A percentile compares a stretch with the other conserved stretches of the same genome.
phyloP scores from a whole-genome alignment of 1,139 yeast species.

The Sugiyamaella japonica region DNA sequence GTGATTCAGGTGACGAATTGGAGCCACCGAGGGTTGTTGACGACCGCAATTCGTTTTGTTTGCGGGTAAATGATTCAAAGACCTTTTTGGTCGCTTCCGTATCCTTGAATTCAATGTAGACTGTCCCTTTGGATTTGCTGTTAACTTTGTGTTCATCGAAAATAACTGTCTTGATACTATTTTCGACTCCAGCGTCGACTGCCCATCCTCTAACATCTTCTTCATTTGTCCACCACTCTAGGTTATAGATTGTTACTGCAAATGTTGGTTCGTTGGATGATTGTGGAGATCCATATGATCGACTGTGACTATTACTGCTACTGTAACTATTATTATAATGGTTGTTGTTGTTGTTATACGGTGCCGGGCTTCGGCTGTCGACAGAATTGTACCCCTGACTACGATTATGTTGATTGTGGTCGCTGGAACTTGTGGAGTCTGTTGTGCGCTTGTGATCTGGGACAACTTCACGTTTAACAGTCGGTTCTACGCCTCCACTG shows the following conservation, averaged over 20 bases:
- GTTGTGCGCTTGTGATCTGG: not conserved
- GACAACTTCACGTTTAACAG: not conserved
- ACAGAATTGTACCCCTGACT: not conserved
- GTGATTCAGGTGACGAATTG: not conserved
- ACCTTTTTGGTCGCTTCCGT: slow-evolving; percentile 24
- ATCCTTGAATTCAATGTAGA: slow-evolving; percentile 26
- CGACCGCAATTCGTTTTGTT: not conserved
- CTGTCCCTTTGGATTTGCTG: slow-evolving; percentile 39
- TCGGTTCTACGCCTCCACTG: slow-evolving; percentile 12
- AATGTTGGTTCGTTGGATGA: slow-evolving; percentile 5
- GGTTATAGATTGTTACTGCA: slow-evolving; percentile 28
- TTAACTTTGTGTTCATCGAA: slow-evolving; percentile 40
- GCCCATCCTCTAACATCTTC: slow-evolving; percentile 40
- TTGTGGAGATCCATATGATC: slow-evolving; percentile 4
- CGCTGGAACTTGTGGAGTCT: not conserved
- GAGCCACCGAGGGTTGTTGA: no score
- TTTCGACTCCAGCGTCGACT: slow-evolving; percentile 32
- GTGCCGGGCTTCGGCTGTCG: slow-evolving; percentile 1
- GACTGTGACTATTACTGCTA: not conserved
- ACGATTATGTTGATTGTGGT: not conserved
- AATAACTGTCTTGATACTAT: slow-evolving; percentile 30
- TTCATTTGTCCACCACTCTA: slow-evolving; percentile 40
- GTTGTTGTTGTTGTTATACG: slow-evolving; percentile 2
- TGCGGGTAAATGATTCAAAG: not conserved
- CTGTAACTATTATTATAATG: not conserved